Evolutionary conservation across 2,329 filamentous ascomycete species (phyloP), one percentile per base, ranked within the genome.

Genomic region (Pseudogymnoascus sp.): DNA sequence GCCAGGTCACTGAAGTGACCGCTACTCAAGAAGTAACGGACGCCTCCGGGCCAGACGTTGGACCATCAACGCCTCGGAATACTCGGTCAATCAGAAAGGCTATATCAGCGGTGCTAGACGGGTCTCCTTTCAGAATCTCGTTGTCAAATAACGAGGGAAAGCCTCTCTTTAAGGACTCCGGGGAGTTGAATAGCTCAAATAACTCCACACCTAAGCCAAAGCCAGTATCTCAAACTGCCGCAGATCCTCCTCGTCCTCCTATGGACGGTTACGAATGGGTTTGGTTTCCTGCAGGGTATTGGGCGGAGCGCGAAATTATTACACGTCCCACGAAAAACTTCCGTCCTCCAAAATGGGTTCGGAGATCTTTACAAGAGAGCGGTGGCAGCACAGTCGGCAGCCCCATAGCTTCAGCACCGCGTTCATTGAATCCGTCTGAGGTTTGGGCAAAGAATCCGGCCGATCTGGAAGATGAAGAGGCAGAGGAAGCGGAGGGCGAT

Each of bases 261-360:
- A 80, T 74, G 60, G 77, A 80, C 51, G 83, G 83, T 42, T 77
- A 74, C 69, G 83, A 86, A 74, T 86, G 82, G 83, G 83, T 86
- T 23, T 86, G 83, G 83, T 85, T 83, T 70, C 83, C 83, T 1
- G 80, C 79, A 61, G 83, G 83, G 5, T 86, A 84, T 70, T 86
- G 83, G 83, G 83, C 83, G n/a, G 83, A 86, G 72, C 77, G 83
- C n/a, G 75, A 79, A 66, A 67, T 73, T 42, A 14, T 29, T 34
- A 12, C 29, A 57, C 29, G 29, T 11, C 51, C 51, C 51, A 5
- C 26, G 29, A 57, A 21, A 57, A 3, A 3, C 5, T 21, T 36
- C 10, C 51, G 51, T 36, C 51, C 51, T 18, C 51, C 51, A 14
- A 57, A 10, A 21, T 57, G 51, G 51, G 29, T 57, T 12, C 51